phyloP scores from a whole-genome alignment of 1,284 basidiomycete species.

The Phlebopus sp. region DNA sequence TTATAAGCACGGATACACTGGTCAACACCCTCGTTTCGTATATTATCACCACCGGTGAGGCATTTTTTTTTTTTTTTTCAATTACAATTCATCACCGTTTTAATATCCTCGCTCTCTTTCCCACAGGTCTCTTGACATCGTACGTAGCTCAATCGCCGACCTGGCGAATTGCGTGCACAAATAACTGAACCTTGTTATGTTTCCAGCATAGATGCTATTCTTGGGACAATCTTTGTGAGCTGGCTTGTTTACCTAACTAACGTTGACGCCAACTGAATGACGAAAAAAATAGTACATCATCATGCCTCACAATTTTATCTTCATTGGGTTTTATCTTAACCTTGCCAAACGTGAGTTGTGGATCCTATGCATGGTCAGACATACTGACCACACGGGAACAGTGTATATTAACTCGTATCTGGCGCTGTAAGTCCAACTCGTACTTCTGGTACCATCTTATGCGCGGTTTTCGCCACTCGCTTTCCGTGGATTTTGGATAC shows the following conservation, averaged over 20 bases:
- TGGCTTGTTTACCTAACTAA: neutral
- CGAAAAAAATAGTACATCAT: conserved; percentile 33
- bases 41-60: conserved; percentile 46
- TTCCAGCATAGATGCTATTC: conserved; percentile 42
- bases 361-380: too few species aligned
- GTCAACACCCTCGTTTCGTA: conserved; percentile 44
- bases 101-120: neutral
- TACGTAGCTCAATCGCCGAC: conserved; percentile 17
- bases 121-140: conserved; percentile 44
- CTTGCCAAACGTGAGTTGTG: conserved; percentile 46
- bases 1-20: conserved; percentile 43
- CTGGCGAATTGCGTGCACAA: too few species aligned
- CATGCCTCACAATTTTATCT: conserved; percentile 51
- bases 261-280: neutral
- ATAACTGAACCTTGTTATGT: too few species aligned
- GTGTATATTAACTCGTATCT: conserved; percentile 56
- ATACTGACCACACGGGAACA: too few species aligned
- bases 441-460: neutral
- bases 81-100: neutral
- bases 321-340: conserved; percentile 50
- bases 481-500: neutral
- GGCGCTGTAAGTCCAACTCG: conserved; percentile 30
- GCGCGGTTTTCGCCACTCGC: neutral
- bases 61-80: neutral
- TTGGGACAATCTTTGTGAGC: conserved; percentile 41